Conservation (phyloP, 2,329 filamentous ascomycete genomes). For the Diatrype stigma region DNA sequence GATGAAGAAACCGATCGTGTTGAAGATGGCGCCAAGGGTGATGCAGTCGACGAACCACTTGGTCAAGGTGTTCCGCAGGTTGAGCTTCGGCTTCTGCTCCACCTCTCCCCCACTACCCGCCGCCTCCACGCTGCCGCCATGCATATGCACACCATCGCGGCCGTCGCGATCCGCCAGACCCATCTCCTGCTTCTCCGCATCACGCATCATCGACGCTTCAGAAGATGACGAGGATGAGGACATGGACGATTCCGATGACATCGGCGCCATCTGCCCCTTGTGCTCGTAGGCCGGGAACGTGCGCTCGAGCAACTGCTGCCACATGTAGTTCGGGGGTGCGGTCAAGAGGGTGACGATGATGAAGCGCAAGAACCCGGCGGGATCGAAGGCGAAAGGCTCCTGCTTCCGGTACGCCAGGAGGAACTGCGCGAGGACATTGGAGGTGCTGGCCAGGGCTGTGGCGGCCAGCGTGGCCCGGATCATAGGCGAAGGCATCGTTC, state of each 20-base stretch:
- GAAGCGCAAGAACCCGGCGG: slow-evolving; percentile 48
- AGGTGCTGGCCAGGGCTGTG: slow-evolving; percentile 45
- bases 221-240: background rate
- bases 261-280: slow-evolving; percentile 1
- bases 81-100: slow-evolving; percentile 31
- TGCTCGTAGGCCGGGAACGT: slow-evolving; percentile 44
- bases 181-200: slow-evolving; percentile 24
- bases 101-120: slow-evolving; percentile 2
- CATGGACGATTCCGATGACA: no score
- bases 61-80: slow-evolving; percentile 37
- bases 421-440: slow-evolving; percentile 52
- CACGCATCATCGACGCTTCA: slow-evolving; percentile 6
- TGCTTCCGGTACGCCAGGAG: slow-evolving; percentile 44
- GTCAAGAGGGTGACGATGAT: slow-evolving; percentile 48
- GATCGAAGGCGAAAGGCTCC: slow-evolving; percentile 41
- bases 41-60: slow-evolving; percentile 51
- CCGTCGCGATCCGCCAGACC: slow-evolving; percentile 25
- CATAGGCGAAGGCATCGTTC: slow-evolving; percentile 46
- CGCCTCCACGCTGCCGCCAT: slow-evolving; percentile 17
- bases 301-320: slow-evolving; percentile 52
- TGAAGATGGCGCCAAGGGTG: slow-evolving; percentile 41
- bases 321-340: slow-evolving; percentile 54
- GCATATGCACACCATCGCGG: no score
- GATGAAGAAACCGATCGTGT: slow-evolving; percentile 42
- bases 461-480: slow-evolving; percentile 51